Base-by-base conservation (phyloP, 2,329 filamentous ascomycete species). In the Pyrenochaeta sp. region DNA sequence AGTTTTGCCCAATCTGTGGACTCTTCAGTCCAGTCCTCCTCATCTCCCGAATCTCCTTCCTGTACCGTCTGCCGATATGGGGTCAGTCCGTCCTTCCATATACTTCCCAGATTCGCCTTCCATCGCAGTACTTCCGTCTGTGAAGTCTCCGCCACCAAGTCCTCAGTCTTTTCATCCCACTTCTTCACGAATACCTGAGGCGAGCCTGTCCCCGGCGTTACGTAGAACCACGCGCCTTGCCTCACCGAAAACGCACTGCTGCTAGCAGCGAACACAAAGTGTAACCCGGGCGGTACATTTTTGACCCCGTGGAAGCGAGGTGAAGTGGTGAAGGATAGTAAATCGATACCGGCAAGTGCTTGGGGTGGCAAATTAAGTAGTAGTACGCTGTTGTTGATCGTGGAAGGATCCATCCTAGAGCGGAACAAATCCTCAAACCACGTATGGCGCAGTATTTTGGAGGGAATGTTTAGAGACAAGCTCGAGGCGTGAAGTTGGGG, bases 241-340 rank as follows among this genome's bases (percentile, higher is more conserved):
- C 86, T 80, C 23, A 88, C 77, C 0, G 86, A 87, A 12, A 87
- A 77, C 2, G 82, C 83, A 44, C 81, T 79, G 49, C 83, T 85
- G 17, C 82, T 81, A 20, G 85, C 82, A 0, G 81, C 84, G 67
- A 87, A 89, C 15, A 87, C 72, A 60, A 88, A 87, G 66, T 88
- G 86, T 66, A 82, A 79, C 37, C 86, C 86, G 2, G 75, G 64
- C 0, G 85, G 83, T 3, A 89, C 64, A 58, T 85, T 80, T 57
- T 83, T 85, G 62, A 89, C 82, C 23, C 86, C 86, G 51, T 81
- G 79, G 71, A 89, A 88, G 46, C 83, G 82, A 10, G 83, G 77
- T 10, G 85, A 85, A 3, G 85, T 84, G 14, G 84, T 87, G 72
- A 89, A 88, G 40, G 85, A 85, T 44, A 88, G 79, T 43, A 83